Evolutionary conservation across 805 yeast species (phyloP), one percentile per base, ranked within the genome.

Genomic region (Metschnikowia reukaufii): DNA sequence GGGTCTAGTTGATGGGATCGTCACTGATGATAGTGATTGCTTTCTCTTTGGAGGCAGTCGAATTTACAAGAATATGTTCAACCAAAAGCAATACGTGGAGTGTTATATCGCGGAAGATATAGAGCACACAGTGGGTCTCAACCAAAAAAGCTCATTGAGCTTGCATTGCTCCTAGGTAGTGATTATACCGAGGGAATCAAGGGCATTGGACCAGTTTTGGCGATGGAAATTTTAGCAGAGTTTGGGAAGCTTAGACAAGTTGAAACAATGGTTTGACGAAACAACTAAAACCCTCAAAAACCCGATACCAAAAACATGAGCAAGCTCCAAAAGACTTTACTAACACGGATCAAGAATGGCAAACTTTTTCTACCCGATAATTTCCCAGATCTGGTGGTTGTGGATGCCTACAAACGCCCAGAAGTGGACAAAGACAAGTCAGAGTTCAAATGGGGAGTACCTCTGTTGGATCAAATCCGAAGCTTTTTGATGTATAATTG

Each of bases 11-110:
- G 98, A 94, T 65, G 99, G 99, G 0, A 85, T 94, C 5, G 84
- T 94, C 19, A 94, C 99, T 0, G 99, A 94, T 67, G 99, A 94
- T 71, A 88, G 96, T 55, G 99, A 94, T 76, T 90, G 96, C 41
- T 94, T 94, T 57, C 65, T 94, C 31, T 94, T 94, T 72, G 98
- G 98, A 0, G 96, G 96, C 1, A 80, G 81, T 44, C 74, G 70
- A 35, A 80, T 94, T 3, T 94, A 92, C 66, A 86, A 90, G 55
- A 92, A 94, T 65, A 84, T 94, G 92, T 94, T 94, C 69, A 90
- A 86, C 60, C 97, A 92, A 64, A 87, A 89, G 58, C 85, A 87
- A 55, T 91, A 82, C 63, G 98, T 92, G 30, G 99, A 94, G 62
- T 86, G 84, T 58, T 94, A 90, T 61, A 73, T 79, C 32, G 64